Conservation (phyloP, 202 grass and related monocot species). For the Setaria viridis region DNA sequence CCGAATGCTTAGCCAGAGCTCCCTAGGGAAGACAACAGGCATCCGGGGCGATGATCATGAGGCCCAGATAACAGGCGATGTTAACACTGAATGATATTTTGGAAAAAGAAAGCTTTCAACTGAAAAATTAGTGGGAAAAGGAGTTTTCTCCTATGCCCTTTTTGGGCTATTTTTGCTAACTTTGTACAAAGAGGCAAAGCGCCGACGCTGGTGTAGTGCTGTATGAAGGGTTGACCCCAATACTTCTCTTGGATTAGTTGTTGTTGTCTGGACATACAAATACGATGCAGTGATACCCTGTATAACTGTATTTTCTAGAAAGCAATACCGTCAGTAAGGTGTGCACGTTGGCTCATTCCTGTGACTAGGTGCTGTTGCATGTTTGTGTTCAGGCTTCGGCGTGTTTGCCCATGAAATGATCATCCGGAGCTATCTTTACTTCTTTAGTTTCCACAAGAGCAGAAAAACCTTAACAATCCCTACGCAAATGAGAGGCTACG, state of each 20-base stretch:
- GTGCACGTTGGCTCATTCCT: not conserved
- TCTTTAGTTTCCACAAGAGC: no score
- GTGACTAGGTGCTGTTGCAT: not conserved
- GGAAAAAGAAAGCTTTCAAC: not conserved
- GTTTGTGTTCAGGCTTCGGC: not conserved
- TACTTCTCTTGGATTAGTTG: not conserved
- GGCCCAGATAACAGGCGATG: slow-evolving; percentile 35
- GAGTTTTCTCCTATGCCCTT: not conserved
- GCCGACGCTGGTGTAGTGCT: not conserved
- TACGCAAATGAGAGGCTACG: no score
- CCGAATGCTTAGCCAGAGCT: slow-evolving; percentile 76
- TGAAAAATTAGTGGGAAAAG: not conserved
- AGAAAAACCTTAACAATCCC: not conserved
- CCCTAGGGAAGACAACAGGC: slow-evolving; percentile 53
- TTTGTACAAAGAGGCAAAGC: slow-evolving; percentile 41
- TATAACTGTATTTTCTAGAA: not conserved
- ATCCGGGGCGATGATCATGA: slow-evolving; percentile 47
- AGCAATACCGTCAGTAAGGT: not conserved
- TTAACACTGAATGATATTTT: slow-evolving; percentile 11
- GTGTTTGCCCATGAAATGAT: not conserved
- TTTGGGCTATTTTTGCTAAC: slow-evolving; percentile 32
- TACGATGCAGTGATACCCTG: not conserved
- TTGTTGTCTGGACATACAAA: not conserved
- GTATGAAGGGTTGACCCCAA: not conserved
- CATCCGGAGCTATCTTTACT: no score